Base-by-base conservation (phyloP, 148 eudicot genomes). In the Rhododendron molle region DNA sequence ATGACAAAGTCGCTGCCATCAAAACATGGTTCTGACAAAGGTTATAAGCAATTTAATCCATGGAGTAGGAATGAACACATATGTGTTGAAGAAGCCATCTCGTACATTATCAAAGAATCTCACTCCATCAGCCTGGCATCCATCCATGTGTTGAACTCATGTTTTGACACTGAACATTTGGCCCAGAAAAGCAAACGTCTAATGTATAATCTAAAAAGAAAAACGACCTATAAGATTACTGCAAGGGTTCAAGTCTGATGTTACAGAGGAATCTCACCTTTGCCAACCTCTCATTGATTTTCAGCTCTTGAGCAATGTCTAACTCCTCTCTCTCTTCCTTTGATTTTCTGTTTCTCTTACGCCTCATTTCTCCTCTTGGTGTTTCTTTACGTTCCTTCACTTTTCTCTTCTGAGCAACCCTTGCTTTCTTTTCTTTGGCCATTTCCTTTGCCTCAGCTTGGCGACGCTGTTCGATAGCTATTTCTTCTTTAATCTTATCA, bases 401-500 rank as follows among this genome's bases (percentile, higher is more conserved):
- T 81, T 87, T 85, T 84, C 83, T 87, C 84, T 87, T 90, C 47
- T 83, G 83, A 65, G 88, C 84, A 80, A 83, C 82, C 77, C 81
- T 88, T 23, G 86, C 90, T 84, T 73, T 71, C 83, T 81, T 90
- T 85, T 86, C 76, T 81, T 84, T 90, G 38, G 87, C 88, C 78
- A 86, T 87, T 83, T 92, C 90, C 86, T 90, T 93, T 62, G 85
- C 90, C 89, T 86, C 91, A 58, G 88, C 89, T 87, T 82, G 89
- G 84, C 89, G 90, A 85, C 78, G 90, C 86, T 84, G 84, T 84
- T 83, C 90, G 40, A 86, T 74, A 50, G 92, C 92, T 83, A 91
- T 88, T 87, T 93, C 96, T 83, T 83, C 86, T 89, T 93, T 91
- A 44, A 93, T 84, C 85, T 76, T 88, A 62, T 91, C 93, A 81